These are phyloP conservation scores for Ganoderma boninense DNA, from an alignment of 1,284 basidiomycete species.

Conservation along the genomic window DNA sequence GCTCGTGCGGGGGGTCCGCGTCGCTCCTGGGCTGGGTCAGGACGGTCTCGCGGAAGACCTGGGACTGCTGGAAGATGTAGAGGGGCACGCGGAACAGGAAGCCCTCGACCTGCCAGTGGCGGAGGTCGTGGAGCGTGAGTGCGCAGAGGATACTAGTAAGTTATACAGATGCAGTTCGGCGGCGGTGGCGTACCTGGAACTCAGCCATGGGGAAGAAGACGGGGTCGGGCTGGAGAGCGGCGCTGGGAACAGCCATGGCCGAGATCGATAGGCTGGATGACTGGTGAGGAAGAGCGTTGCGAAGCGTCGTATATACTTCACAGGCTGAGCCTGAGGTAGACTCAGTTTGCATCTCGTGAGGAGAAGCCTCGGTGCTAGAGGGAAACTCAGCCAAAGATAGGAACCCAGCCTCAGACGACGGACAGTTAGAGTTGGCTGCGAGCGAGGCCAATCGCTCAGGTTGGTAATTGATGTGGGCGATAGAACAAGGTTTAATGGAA, in stretches of 20 bases:
- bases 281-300: not conserved
- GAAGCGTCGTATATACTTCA: not conserved
- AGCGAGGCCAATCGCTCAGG: not conserved
- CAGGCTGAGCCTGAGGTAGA: too few relatives aligned
- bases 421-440: not conserved
- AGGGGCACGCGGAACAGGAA: not conserved
- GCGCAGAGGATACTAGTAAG: not conserved
- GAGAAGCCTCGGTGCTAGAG: not conserved
- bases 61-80: slow-evolving; percentile 3
- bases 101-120: not conserved
- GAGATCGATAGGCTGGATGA: not conserved
- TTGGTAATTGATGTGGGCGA: not conserved
- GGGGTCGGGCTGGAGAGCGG: not conserved
- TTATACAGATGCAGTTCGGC: too few relatives aligned
- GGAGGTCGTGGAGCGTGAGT: not conserved
- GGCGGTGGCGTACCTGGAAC: not conserved
- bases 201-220: slow-evolving; percentile 1
- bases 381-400: not conserved
- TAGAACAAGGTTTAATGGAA: not conserved
- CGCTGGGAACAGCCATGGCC: not conserved
- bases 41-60: not conserved
- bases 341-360: not conserved
- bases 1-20: not conserved
- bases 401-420: too few relatives aligned
- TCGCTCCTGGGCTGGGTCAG: not conserved